Conservation (phyloP, 768 basidiomycete species). For the Boletus rubroflammeus region DNA sequence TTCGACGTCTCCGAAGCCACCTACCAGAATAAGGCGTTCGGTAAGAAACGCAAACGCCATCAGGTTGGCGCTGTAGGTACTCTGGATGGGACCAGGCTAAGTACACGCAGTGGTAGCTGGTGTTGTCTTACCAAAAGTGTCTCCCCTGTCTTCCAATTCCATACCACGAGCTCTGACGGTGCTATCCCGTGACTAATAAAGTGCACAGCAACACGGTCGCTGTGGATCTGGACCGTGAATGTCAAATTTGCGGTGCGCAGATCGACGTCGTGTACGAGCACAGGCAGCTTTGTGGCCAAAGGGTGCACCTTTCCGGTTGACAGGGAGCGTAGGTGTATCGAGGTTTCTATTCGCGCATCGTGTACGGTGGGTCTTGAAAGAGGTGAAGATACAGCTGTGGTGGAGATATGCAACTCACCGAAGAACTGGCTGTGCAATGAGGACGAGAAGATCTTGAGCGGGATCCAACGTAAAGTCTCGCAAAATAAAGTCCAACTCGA, state of each 20-base stretch:
- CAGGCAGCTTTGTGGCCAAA: constrained; percentile 33
- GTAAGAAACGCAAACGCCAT: constrained; percentile 43
- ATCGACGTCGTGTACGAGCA: constrained; percentile 29
- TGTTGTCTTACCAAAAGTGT: constrained; percentile 43
- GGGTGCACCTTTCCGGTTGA: constrained; percentile 46
- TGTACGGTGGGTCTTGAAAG: constrained; percentile 10
- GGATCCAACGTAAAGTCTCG: constrained; percentile 68
- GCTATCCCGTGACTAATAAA: constrained; percentile 34
- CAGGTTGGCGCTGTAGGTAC: constrained; percentile 32
- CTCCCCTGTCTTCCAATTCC: constrained; percentile 64
- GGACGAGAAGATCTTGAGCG: constrained; percentile 58
- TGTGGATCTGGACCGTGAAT: constrained; percentile 54
- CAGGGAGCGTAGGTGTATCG: constrained; percentile 45
- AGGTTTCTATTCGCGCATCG: constrained; percentile 17
- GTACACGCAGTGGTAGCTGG: not conserved
- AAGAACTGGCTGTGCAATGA: constrained; percentile 38
- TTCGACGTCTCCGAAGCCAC: constrained; percentile 23
- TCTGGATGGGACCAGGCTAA: constrained; percentile 10
- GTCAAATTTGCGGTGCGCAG: constrained; percentile 23
- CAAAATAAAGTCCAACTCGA: constrained; percentile 36
- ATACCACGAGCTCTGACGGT: constrained; percentile 50
- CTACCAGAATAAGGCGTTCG: constrained; percentile 38
- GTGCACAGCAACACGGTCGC: constrained; percentile 49
- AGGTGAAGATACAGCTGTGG: not conserved
- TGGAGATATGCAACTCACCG: constrained; percentile 29